Evolutionary conservation across 495 filamentous ascomycete genomes (phyloP).

Genomic region (Aspergillus conjunctus): DNA sequence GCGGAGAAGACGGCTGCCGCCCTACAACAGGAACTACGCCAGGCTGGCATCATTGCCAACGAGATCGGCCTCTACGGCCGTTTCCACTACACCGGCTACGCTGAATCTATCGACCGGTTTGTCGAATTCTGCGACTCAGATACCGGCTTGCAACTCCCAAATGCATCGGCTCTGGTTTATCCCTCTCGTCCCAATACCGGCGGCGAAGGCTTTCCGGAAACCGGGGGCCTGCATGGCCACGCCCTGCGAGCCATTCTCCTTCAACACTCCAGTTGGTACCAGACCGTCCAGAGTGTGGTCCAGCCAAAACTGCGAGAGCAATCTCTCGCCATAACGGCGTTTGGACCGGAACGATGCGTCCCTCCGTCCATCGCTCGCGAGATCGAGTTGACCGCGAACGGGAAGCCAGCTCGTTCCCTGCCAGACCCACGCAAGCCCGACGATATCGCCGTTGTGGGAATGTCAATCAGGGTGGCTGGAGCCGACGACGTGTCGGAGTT

Average conservation of each 20-base stretch:
- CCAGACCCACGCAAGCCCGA: no score
- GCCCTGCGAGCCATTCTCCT: slow-evolving; percentile 7
- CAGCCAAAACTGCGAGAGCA: not conserved
- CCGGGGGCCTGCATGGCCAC: not conserved
- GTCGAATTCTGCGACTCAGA: slow-evolving; percentile 6
- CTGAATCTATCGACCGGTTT: not conserved
- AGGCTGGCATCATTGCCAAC: slow-evolving; percentile 36
- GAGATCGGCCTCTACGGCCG: slow-evolving; percentile 15
- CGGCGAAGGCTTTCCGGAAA: not conserved
- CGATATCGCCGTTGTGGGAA: slow-evolving; percentile 41
- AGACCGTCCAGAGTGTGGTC: slow-evolving; percentile 1
- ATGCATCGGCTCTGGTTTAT: not conserved
- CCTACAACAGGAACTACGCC: slow-evolving; percentile 32
- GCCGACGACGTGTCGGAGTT: slow-evolving; percentile 49
- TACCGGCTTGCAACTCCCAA: not conserved
- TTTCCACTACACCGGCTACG: not conserved
- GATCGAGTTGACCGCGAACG: not conserved
- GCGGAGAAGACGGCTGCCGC: slow-evolving; percentile 21
- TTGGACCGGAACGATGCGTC: slow-evolving; percentile 4
- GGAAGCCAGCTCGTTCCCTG: no score
- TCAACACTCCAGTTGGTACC: not conserved
- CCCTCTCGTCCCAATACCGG: not conserved
- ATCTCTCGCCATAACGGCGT: not conserved
- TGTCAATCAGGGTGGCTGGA: slow-evolving; percentile 50
- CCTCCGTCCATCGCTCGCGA: not conserved